phyloP scores from a whole-genome alignment of 1,139 yeast species.

The Hemisphaericaspora xylofermentans region DNA sequence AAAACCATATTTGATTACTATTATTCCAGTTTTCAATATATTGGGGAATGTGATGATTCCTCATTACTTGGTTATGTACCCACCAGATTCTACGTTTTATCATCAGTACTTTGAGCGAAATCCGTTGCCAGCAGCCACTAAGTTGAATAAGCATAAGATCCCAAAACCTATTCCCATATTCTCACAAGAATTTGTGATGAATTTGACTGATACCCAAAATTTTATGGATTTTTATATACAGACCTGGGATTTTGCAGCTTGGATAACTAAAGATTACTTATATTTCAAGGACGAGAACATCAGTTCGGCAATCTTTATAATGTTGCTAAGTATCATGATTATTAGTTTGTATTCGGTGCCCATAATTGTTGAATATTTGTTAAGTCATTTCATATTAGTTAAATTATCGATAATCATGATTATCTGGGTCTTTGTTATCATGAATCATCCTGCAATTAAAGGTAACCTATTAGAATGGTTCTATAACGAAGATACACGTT shows the following conservation, averaged over 20 bases:
- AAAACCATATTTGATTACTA: conserved; percentile 57
- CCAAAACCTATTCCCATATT: conserved; percentile 82
- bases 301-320: conserved; percentile 49
- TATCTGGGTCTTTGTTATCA: conserved; percentile 53
- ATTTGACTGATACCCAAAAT: conserved; percentile 82
- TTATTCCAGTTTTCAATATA: conserved; percentile 55
- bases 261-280: conserved; percentile 55
- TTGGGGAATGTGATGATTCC: conserved; percentile 65
- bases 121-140: conserved; percentile 57
- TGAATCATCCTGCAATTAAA: conserved; percentile 57
- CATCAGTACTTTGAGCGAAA: conserved; percentile 30
- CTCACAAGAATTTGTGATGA: conserved; percentile 73
- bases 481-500: conserved; percentile 61
- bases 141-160: conserved; percentile 43
- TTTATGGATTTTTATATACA: conserved; percentile 69
- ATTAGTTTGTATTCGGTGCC: conserved; percentile 34
- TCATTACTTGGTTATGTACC: conserved; percentile 51
- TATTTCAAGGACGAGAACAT: conserved; percentile 65
- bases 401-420: conserved; percentile 35
- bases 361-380: conserved; percentile 27
- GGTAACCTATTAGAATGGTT: conserved; percentile 43
- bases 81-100: conserved; percentile 31
- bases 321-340: conserved; percentile 27
- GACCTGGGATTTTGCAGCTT: conserved; percentile 57
- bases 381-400: conserved; percentile 23